Base-by-base conservation (phyloP, 1,284 basidiomycete genomes). In the Xanthoconium separans region DNA sequence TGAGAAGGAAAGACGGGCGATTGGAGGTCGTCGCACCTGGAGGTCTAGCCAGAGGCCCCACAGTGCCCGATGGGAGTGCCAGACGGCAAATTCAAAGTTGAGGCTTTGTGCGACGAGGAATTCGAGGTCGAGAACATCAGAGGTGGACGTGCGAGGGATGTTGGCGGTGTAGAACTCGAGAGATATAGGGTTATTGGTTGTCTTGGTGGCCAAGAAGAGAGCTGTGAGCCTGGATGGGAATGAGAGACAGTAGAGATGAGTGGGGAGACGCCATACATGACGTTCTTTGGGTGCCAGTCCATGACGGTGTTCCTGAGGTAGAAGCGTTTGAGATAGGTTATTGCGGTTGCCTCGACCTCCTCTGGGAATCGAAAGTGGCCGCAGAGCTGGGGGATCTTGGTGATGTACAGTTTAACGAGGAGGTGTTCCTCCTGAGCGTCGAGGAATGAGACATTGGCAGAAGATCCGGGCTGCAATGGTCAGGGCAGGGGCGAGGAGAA, bases 271-370 rank as follows among this genome's bases (percentile, higher is more conserved):
- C 8, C 89, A 50, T 68, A 97, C 96, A 99, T 98, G 66, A 99
- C 93, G 63, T 92, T 91, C 74, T 97, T 97, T 0, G 96, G 97
- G 73, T 99, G 97, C 85, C 93, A 98, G 69, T 99, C 95, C 95
- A 99, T 98, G 50, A 95, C 93, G 2, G 95, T 98, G 67, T 99
- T 99, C 73, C 92, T 90, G 51, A 99, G 80, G 70, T 99, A 99
- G 75, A 99, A 99, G 6, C 97, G 82, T 70, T 99, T 99, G 60
- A 99, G 77, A 70, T 95, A 98, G 44, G 82, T 87, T 54, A 93
- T 84, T 0, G 95, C 93, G 1, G 95, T 98, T 0, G 94, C 90
- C 69, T 96, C 93, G 4, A 98, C 93, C 63, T 91, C 87, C 63
- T 97, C 93, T 0, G 93, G 89, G 61, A 97, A 90, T 18, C 86